phyloP scores from a whole-genome alignment of 306 rosid genomes.

The Malus sylvestris region DNA sequence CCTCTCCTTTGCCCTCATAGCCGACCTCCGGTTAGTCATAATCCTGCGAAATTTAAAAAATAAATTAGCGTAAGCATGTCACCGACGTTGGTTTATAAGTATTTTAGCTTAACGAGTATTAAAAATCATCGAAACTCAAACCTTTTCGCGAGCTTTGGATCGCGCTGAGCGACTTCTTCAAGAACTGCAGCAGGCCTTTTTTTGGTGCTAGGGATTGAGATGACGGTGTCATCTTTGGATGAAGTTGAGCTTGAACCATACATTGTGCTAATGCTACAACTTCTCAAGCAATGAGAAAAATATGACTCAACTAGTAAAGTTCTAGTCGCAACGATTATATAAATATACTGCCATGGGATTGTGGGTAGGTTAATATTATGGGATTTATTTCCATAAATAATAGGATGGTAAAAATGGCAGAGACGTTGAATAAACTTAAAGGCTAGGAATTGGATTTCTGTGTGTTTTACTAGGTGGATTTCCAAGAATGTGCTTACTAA shows the following conservation, averaged over 20 bases:
- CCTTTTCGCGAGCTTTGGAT: conserved; percentile 8
- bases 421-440: too few species aligned
- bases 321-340: neutral
- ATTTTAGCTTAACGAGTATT: neutral
- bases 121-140: neutral
- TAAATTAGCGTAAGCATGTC: neutral
- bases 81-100: neutral
- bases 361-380: neutral
- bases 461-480: neutral
- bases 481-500: neutral
- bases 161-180: neutral
- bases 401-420: neutral
- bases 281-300: too few species aligned
- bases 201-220: neutral
- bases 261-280: neutral
- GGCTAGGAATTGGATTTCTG: neutral
- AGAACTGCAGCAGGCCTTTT: neutral
- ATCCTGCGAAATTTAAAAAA: neutral
- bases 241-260: neutral
- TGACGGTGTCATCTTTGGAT: neutral
- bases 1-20: neutral
- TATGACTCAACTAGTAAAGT: neutral
- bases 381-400: neutral
- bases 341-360: neutral
- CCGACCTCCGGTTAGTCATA: neutral